Conservation (phyloP, 2,329 filamentous ascomycete genomes). For the Amesomyces nigricolor region DNA sequence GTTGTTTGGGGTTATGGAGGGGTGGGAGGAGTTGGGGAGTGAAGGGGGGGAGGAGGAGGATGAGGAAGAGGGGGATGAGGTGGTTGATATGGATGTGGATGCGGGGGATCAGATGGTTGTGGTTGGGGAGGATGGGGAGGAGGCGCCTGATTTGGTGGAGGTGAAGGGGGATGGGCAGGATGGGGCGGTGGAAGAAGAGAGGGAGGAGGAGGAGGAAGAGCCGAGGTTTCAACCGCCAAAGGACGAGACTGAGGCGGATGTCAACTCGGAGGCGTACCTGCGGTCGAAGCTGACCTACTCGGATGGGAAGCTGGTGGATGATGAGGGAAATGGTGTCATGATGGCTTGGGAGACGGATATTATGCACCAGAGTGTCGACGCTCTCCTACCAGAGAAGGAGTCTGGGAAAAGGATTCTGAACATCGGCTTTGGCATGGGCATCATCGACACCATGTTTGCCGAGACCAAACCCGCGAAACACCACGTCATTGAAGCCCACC, state of each 20-base stretch:
- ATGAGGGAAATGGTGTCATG: conserved; percentile 79
- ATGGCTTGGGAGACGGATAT: conserved; percentile 89
- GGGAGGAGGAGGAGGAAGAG: conserved; percentile 16
- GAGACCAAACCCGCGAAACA: conserved; percentile 61
- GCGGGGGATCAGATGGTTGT: conserved; percentile 15
- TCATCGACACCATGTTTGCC: conserved; percentile 73
- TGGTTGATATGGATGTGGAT: conserved; percentile 35
- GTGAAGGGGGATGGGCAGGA: conserved; percentile 16
- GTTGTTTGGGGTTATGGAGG: conserved; percentile 70
- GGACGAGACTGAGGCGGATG: conserved; percentile 37
- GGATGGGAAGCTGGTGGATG: conserved; percentile 64
- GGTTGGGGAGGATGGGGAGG: conserved; percentile 30
- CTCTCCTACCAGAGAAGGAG: conserved; percentile 44
- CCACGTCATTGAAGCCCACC: conserved; percentile 84
- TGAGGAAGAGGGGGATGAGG: conserved; percentile 40
- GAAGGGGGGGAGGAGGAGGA: conserved; percentile 41
- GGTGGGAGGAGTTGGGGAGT: conserved; percentile 68
- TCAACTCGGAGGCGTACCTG: conserved; percentile 64
- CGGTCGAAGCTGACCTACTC: conserved; percentile 60
- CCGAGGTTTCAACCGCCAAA: conserved; percentile 34
- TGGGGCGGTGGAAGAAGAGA: conserved; percentile 10
- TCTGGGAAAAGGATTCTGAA: conserved; percentile 68
- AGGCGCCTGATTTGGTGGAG: conserved; percentile 29
- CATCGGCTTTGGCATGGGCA: conserved; percentile 87
- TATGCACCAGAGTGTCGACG: conserved; percentile 70